Evolutionary conservation across 441 rosid species (phyloP), one percentile per base, ranked within the genome.

Genomic region (Croton setiger): DNA sequence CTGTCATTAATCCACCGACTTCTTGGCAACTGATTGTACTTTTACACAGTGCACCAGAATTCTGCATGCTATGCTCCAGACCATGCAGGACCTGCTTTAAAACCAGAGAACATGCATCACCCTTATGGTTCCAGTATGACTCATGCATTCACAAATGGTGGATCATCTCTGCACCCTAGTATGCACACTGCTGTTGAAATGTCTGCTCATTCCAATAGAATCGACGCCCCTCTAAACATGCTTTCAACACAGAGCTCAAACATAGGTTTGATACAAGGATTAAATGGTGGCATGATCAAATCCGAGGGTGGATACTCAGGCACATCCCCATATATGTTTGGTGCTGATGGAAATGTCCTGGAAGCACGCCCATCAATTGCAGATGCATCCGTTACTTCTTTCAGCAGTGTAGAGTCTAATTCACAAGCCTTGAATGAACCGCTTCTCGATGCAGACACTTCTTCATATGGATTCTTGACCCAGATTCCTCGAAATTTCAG

Each of bases 401-500:
- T 86, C 84, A 85, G 87, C 67, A 90, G 81, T 7, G 87, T 83
- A 17, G 97, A 87, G 68, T 85, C 98, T 72, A 86, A 79, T 73
- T 80, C 93, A 18, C 99, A 90, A 68, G 80, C 95, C 62, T 75
- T 90, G 71, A 72, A 81, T 75, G 98, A 92, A 61, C 57, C 88
- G 54, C 85, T 89, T 72, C 72, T 87, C 72, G 98, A 92, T 72
- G 85, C 87, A 41, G 97, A 89, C 74, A 69, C 81, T 71, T 78
- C 96, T 69, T 80, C 89, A 21, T 87, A 82, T 77, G 99, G 98
- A 72, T 83, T 83, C 77, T 75, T 96, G 83, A 85, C 87, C 75
- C 90, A 83, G 71, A 89, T 96, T 71, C 92, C 98, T 76, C 83
- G 88, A 59, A 87, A 69, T 81, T 91, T 96, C 85, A 96, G 98